Conservation (phyloP, 306 rosid genomes). For the Senna tora region DNA sequence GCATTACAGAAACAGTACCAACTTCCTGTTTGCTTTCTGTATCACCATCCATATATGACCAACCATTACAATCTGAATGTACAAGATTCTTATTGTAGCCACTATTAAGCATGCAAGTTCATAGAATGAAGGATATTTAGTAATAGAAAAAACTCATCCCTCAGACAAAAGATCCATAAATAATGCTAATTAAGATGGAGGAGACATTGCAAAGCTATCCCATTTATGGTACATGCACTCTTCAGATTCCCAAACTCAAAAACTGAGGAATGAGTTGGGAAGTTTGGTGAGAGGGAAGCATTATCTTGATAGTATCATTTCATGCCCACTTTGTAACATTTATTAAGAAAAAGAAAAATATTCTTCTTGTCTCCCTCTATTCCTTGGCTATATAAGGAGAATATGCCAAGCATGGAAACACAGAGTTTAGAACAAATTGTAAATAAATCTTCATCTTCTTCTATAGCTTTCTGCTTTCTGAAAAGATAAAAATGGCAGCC, state of each 20-base stretch:
- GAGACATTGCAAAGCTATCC: neutral
- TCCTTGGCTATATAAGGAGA: slow-evolving; percentile 40
- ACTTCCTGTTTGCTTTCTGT: neutral
- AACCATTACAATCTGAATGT: neutral
- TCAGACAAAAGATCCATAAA: neutral
- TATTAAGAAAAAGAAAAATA: neutral
- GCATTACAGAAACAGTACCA: neutral
- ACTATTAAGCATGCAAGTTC: neutral
- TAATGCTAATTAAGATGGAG: slow-evolving; percentile 1
- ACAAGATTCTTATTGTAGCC: neutral
- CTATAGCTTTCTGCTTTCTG: slow-evolving; percentile 6
- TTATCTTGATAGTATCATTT: slow-evolving; percentile 30
- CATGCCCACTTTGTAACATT: slow-evolving; percentile 24
- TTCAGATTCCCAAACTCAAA: neutral
- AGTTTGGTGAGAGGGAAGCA: neutral
- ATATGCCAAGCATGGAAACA: slow-evolving; percentile 22
- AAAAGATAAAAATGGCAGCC: slow-evolving; percentile 36
- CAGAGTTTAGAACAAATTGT: slow-evolving; percentile 20
- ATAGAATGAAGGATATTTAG: neutral
- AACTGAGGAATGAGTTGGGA: slow-evolving; percentile 18
- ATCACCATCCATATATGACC: neutral
- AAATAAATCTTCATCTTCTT: neutral
- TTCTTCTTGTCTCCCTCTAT: slow-evolving; percentile 37
- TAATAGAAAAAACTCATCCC: neutral
- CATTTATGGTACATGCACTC: neutral